Conservation (phyloP, 345 rosid species). For the Punica granatum region DNA sequence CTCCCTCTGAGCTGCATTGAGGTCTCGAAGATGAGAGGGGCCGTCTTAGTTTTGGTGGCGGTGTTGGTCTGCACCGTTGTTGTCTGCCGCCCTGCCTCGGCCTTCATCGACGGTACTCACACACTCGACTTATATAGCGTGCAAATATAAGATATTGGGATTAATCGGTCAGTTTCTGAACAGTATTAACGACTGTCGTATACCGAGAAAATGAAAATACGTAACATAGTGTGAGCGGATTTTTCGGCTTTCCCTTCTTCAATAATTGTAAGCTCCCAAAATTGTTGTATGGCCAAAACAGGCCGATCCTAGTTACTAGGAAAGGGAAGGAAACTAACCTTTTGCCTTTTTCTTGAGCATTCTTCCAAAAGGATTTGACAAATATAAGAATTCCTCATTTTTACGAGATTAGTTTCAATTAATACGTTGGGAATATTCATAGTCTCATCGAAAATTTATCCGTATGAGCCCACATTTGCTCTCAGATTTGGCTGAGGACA, state of each 20-base stretch:
- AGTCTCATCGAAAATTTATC: too few relatives aligned
- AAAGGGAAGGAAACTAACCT: neutral
- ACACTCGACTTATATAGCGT: neutral
- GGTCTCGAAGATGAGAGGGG: constrained; percentile 19
- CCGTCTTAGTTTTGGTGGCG: constrained; percentile 16
- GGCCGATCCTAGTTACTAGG: neutral
- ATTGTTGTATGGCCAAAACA: neutral
- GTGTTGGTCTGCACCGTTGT: constrained; percentile 38
- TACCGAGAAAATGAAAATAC: too few relatives aligned
- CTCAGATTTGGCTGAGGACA: too few relatives aligned
- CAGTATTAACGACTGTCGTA: too few relatives aligned
- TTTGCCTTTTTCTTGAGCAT: neutral
- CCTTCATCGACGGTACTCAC: constrained; percentile 34
- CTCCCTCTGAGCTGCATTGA: neutral
- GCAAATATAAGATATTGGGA: too few relatives aligned
- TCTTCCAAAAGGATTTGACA: too few relatives aligned
- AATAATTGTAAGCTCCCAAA: neutral
- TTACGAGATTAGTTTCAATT: too few relatives aligned
- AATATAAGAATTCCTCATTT: too few relatives aligned
- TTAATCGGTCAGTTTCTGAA: too few relatives aligned
- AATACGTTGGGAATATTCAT: too few relatives aligned
- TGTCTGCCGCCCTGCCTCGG: constrained; percentile 24
- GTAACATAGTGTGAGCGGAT: too few relatives aligned
- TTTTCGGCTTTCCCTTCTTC: neutral
- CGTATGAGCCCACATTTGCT: too few relatives aligned